A percentile compares a stretch with the other conserved stretches of the same genome.
phyloP scores from a whole-genome alignment of 305 asterid genomes.

The Withania somnifera region DNA sequence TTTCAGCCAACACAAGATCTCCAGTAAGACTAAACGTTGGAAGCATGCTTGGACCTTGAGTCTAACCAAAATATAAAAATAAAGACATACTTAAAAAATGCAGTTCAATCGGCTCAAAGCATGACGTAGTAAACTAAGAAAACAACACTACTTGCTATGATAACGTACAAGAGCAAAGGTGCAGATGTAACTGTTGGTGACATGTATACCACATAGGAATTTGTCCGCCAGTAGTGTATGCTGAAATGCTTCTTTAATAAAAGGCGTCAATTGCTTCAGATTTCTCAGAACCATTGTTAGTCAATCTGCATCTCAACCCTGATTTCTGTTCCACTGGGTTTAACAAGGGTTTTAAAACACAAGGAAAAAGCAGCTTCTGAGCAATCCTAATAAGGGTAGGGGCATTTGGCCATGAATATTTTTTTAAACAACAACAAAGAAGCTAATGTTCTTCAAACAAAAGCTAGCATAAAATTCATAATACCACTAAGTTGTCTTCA shows the following conservation, averaged over 20 bases:
- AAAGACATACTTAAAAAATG: too few relatives aligned
- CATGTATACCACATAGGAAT: constrained; percentile 47
- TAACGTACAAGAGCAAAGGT: constrained; percentile 24
- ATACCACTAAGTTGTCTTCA: not conserved
- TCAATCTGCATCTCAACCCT: not conserved
- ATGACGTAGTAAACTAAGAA: not conserved
- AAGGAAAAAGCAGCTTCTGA: not conserved
- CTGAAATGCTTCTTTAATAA: constrained; percentile 48
- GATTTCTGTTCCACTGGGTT: not conserved
- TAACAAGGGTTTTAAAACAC: not conserved
- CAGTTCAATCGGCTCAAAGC: not conserved
- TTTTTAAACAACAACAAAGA: not conserved
- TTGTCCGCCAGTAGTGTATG: constrained; percentile 27
- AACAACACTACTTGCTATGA: not conserved
- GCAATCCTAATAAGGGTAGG: not conserved
- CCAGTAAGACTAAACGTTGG: constrained; percentile 48
- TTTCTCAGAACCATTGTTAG: constrained; percentile 13
- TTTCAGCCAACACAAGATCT: constrained; percentile 40
- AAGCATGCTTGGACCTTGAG: constrained; percentile 69
- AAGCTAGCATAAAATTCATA: not conserved
- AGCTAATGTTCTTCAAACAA: not conserved
- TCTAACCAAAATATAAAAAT: constrained; percentile 27
- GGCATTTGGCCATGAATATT: too few relatives aligned
- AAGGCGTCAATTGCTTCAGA: constrained; percentile 25
- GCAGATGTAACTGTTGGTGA: constrained; percentile 42